Base-by-base conservation (phyloP, 1,139 yeast species). In the Sugiyamaella xylanicola region DNA sequence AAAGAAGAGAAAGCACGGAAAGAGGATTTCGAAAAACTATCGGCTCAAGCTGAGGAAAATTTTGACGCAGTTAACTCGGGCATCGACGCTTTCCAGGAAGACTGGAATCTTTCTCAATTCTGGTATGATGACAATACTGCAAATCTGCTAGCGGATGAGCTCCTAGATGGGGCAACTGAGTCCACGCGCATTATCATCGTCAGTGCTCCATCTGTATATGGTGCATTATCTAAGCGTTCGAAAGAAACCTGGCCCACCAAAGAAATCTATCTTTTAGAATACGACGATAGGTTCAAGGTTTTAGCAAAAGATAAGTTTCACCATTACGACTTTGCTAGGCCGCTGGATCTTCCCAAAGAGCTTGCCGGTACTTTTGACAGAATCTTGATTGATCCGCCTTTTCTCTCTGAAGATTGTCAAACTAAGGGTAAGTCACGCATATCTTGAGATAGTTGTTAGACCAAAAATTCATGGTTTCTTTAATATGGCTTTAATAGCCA, bases 31-130 rank as follows among this genome's bases (percentile, higher is more conserved):
- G 80, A 78, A 44, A 72, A 78, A 56, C 72, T 91, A 49, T 77
- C 79, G 61, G 72, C 77, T 51, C 76, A 77, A 49, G 88, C 95
- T 0, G 89, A 88, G 63, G 75, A 76, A 42, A 76, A 76, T 37
- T 81, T 76, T 60, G 80, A 66, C 22, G 52, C 51, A 16, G 57
- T 49, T 39, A 25, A 27, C 2, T n/a, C 39, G 5, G 80, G 82
- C 25, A 87, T 87, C 71, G 85, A 82, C 48, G 75, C 80, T 36
- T 91, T 91, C 71, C 79, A 86, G 67, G 97, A 91, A 71, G 96
- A 91, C 72, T 91, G 97, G 97, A 95, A 88, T 65, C 76, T 91
- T 42, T 88, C 96, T 0, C 97, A 91, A 69, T 91, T 91, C 72
- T 89, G 96, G 96, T 70, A 63, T 51, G 61, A 60, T 49, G 92